Percentiles rank a stretch among this genome's conserved stretches.
phyloP scores from a whole-genome alignment of 768 basidiomycete species.

The Fibroporia radiculosa region DNA sequence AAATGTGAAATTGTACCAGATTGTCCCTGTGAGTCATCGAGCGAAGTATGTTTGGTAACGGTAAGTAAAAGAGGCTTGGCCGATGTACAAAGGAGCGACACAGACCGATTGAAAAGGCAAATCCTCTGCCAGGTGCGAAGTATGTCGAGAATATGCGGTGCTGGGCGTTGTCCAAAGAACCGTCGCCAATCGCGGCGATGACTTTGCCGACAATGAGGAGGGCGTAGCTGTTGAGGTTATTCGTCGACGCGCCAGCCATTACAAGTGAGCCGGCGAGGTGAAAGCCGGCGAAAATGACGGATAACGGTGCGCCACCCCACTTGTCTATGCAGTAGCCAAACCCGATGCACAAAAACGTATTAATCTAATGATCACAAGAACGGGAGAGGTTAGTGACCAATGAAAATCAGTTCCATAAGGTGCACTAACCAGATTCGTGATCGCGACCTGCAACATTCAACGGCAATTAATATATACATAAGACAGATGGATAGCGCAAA shows the following conservation, averaged over 20 bases:
- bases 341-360: constrained; percentile 34
- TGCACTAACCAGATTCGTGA: constrained; percentile 27
- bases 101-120: constrained; percentile 30
- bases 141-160: constrained; percentile 38
- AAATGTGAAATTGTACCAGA: constrained; percentile 20
- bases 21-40: constrained; percentile 25
- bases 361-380: no score
- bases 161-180: constrained; percentile 35
- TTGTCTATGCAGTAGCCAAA: constrained; percentile 35
- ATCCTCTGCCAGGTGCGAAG: constrained; percentile 34
- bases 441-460: constrained; percentile 22
- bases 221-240: constrained; percentile 30
- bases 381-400: not conserved
- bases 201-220: constrained; percentile 34
- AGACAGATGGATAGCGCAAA: not conserved
- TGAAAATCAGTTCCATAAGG: not conserved
- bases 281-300: constrained; percentile 30
- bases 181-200: constrained; percentile 32
- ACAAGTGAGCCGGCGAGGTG: constrained; percentile 30
- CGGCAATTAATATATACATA: not conserved
- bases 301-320: constrained; percentile 30
- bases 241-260: constrained; percentile 32
- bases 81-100: not conserved
- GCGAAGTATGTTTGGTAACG: no score
- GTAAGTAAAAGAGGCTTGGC: not conserved